Evolutionary conservation across 148 eudicot genomes (phyloP).

Genomic region (Spergularia marina): DNA sequence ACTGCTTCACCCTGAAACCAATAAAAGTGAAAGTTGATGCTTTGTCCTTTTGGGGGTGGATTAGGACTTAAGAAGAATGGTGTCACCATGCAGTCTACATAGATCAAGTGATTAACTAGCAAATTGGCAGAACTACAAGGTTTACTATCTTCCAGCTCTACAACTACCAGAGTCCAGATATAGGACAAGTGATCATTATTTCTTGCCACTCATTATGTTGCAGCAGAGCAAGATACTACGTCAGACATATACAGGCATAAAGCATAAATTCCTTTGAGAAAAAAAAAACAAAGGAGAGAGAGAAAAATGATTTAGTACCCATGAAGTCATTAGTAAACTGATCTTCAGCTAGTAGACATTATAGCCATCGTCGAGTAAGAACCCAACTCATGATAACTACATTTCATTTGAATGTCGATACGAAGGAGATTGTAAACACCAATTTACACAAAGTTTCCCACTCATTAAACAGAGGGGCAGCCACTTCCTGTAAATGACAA

Average conservation of each 20-base stretch:
- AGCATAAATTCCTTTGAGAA: neutral
- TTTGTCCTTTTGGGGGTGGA: neutral
- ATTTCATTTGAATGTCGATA: too few relatives aligned
- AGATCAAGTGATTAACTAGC: neutral
- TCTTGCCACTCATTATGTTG: neutral
- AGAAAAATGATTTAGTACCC: neutral
- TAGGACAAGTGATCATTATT: neutral
- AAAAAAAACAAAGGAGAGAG: neutral
- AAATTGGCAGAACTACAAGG: neutral
- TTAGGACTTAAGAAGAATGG: neutral
- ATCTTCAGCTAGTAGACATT: neutral
- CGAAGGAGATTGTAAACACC: too few relatives aligned
- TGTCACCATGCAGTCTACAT: neutral
- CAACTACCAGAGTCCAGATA: neutral
- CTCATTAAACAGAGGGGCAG: too few relatives aligned
- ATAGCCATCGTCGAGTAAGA: neutral
- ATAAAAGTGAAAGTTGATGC: slow-evolving; percentile 7
- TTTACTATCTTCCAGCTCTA: neutral
- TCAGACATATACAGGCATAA: neutral
- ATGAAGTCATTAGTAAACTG: neutral
- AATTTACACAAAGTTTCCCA: too few relatives aligned
- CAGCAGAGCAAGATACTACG: neutral
- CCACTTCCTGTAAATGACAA: neutral
- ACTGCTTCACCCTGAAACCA: slow-evolving; percentile 67
- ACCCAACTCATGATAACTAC: too few relatives aligned